These are phyloP conservation scores for Rauvolfia tetraphylla DNA, from an alignment of 257 asterid species.

Conservation along the genomic window DNA sequence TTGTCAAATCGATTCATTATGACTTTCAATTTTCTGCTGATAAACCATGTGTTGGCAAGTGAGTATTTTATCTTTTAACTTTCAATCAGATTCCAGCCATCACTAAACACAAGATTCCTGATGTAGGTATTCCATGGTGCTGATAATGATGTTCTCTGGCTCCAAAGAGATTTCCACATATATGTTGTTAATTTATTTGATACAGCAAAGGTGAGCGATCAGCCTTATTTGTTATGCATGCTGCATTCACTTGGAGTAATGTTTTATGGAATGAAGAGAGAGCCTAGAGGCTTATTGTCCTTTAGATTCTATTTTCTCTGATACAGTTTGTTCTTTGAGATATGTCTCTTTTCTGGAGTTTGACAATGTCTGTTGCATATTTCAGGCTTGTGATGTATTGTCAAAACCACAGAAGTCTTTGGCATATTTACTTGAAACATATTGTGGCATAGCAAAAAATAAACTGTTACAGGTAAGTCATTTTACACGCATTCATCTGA, in stretches of 20 bases:
- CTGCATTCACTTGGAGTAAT: conserved; percentile 5
- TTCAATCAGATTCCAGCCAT: not conserved
- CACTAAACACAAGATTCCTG: conserved; percentile 12
- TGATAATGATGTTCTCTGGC: conserved; percentile 96
- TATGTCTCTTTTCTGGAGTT: not conserved
- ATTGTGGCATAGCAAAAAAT: conserved; percentile 65
- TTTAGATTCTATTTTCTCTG: conserved; percentile 5
- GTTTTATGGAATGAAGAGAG: not conserved
- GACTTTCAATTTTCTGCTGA: not conserved
- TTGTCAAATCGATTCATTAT: not conserved
- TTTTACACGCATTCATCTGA: not conserved
- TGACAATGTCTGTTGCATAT: conserved; percentile 18
- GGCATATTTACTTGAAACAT: conserved; percentile 83
- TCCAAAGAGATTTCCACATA: conserved; percentile 92
- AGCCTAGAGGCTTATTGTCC: not conserved
- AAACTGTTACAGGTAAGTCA: conserved; percentile 71
- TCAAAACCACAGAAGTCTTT: conserved; percentile 90
- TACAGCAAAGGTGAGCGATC: conserved; percentile 76
- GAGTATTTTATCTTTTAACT: not conserved
- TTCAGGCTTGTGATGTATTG: conserved; percentile 84
- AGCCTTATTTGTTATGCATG: not conserved
- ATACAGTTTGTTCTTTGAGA: not conserved
- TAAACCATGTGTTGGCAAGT: not conserved
- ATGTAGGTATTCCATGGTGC: conserved; percentile 95
- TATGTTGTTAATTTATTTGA: conserved; percentile 92